Base-by-base conservation (phyloP, 108 stramenopile genomes). In the Nitzschia sp. region DNA sequence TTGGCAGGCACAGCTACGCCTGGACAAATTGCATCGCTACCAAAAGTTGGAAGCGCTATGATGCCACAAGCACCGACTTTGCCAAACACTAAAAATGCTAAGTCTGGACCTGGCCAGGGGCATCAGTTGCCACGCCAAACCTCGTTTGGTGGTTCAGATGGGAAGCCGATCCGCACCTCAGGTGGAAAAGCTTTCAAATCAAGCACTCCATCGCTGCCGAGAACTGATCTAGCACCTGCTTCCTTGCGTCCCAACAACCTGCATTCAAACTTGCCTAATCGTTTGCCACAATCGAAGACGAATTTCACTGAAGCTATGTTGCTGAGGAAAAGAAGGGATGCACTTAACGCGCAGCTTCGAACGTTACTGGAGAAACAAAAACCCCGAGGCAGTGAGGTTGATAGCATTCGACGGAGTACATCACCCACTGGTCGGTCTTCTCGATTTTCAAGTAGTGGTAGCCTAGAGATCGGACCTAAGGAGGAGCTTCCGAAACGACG, bases 401-500 rank as follows among this genome's bases (percentile, higher is more conserved):
- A 41, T 9, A 41, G 38, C 13, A 6, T 52, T 52, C 21, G 50
- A 19, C 50, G 21, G 50, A 52, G 21, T 52, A 19, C 50, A 41
- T 6, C 9, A 6, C 38, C 38, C 38, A 6, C 38, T 41, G 13
- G 38, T 13, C 6, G 6, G 9, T 13, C 13, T 13, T 41, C 38
- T 41, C 38, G 38, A 6, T 41, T 41, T 41, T 41, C 38, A 41
- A 9, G 9, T 13, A 41, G 33, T 1, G n/a, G 6, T 17, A 52
- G n/a, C 50, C 48, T 64, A 4, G 60, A 52, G 48, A 53, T 60
- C 9, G 41, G 26, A 19, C 33, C 32, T 21, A 52, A 70, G 11
- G 33, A 53, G 16, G 30, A 52, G 22, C 58, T 90, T 9, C 90
- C 93, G 19, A 31, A 55, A 17, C 79, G 94, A 31, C 78, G 88